Conservation (phyloP, 108 stramenopile genomes). For the Nitzschia palea region DNA sequence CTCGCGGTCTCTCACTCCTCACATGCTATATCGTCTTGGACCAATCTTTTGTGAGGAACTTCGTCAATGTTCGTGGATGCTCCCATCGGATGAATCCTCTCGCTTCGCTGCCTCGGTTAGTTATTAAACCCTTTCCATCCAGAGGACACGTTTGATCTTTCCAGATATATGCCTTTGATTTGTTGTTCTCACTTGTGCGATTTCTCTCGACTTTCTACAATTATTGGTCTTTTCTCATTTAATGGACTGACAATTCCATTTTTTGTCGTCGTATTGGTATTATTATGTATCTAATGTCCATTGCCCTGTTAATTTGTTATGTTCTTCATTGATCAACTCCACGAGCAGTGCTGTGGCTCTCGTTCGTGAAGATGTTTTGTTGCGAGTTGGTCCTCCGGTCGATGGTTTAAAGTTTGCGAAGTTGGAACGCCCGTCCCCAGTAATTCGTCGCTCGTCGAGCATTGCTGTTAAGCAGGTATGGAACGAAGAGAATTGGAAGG, state of each 20-base stretch:
- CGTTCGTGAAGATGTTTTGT: not conserved
- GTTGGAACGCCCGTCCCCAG: not conserved
- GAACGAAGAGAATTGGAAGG: constrained; percentile 38
- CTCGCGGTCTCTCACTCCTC: no score
- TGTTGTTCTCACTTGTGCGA: not conserved
- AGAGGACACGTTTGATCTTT: no score
- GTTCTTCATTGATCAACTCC: no score
- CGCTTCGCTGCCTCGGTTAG: no score
- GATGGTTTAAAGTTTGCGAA: constrained; percentile 13
- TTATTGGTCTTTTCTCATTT: not conserved
- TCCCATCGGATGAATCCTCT: no score
- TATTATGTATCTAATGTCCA: no score
- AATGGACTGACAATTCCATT: no score
- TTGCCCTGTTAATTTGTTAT: no score
- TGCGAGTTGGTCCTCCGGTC: not conserved
- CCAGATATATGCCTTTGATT: no score
- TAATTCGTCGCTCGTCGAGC: constrained; percentile 4
- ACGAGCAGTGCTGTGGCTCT: constrained; percentile 12
- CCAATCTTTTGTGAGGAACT: constrained; percentile 2
- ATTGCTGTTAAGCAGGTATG: constrained; percentile 32
- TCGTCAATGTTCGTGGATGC: constrained; percentile 1
- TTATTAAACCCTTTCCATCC: no score
- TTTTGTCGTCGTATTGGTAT: no score
- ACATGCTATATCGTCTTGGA: no score
- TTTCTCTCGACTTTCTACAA: not conserved